A percentile compares a stretch with the other conserved stretches of the same genome.
These are phyloP conservation scores for Bolboschoenoplectus hybrid DNA, from an alignment of 202 grass and related monocot species.

Conservation along the genomic window DNA sequence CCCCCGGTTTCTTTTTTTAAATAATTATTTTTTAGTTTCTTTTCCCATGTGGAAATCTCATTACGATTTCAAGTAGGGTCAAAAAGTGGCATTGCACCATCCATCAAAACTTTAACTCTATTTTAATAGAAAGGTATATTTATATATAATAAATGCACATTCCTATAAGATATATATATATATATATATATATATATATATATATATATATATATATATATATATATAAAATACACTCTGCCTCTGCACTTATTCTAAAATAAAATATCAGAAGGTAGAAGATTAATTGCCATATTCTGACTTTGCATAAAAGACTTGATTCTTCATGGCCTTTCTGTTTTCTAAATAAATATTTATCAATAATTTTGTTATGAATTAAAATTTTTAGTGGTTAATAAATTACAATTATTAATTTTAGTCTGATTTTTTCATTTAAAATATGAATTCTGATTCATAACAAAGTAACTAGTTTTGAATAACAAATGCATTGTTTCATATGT, in stretches of 20 bases:
- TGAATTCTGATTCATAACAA: too few relatives aligned
- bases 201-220: background rate
- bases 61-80: background rate
- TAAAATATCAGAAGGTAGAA: background rate
- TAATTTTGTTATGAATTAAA: too few relatives aligned
- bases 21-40: background rate
- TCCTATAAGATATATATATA: background rate
- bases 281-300: background rate
- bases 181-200: background rate
- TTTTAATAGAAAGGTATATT: background rate
- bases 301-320: background rate
- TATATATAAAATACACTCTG: background rate
- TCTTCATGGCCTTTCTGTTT: background rate
- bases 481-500: background rate
- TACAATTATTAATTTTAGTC: too few relatives aligned
- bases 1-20: background rate
- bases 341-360: background rate
- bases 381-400: too few relatives aligned
- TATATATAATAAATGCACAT: background rate
- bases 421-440: too few relatives aligned
- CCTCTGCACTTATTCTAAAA: background rate
- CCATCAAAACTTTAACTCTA: slow-evolving; percentile 28
- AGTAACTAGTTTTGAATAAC: background rate
- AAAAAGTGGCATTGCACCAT: slow-evolving; percentile 21
- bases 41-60: slow-evolving; percentile 28